Evolutionary conservation across 2,329 filamentous ascomycete genomes (phyloP), one percentile per base, ranked within the genome.

Genomic region (Chlorencoelia australis): DNA sequence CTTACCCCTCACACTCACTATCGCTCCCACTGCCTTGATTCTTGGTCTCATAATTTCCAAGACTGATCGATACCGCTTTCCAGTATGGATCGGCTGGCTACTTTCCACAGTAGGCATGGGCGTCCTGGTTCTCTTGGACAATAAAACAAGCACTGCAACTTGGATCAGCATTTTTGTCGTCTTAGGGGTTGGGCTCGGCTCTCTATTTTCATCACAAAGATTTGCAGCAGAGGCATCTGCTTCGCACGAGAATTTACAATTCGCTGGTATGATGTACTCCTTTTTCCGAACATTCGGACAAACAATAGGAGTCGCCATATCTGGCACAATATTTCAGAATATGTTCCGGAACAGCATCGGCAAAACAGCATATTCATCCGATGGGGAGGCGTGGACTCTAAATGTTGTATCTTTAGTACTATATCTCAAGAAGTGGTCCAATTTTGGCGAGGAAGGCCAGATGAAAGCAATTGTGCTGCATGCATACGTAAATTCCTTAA

Each of bases 281-380:
- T 83, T 84, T 61, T 69, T 79, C 51, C 71, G 75, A 10, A 66
- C 69, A 2, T 67, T 82, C 18, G 79, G 78, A 5, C 49, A 53
- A 39, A 47, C 48, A 2, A 31, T 52, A 4, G 47, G 50, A 8
- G 43, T 52, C 4, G 49, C 46, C 5, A 65, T 81, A 30, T 72
- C 73, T 3, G 76, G 79, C 4, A 73, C 77, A 27, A 68, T 81
- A 37, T 82, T 84, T 58, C 76, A 83, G 56, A 84, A 82, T 46
- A 62, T 64, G 30, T 49, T 53, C 17, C 46, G 47, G 29, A 41
- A 40, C 10, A 51, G 50, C 10, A 38, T 53, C 9, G 22, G 40
- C 3, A n/a, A 17, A 8, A 51, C 37, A 1, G 26, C 35, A 10
- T 49, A 50, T 40, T 15, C 29, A 3, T 19, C 17, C 1, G 36